These are phyloP conservation scores for Aspergillus carlsbadensis DNA, from an alignment of 495 filamentous ascomycete genomes.

Conservation along the genomic window DNA sequence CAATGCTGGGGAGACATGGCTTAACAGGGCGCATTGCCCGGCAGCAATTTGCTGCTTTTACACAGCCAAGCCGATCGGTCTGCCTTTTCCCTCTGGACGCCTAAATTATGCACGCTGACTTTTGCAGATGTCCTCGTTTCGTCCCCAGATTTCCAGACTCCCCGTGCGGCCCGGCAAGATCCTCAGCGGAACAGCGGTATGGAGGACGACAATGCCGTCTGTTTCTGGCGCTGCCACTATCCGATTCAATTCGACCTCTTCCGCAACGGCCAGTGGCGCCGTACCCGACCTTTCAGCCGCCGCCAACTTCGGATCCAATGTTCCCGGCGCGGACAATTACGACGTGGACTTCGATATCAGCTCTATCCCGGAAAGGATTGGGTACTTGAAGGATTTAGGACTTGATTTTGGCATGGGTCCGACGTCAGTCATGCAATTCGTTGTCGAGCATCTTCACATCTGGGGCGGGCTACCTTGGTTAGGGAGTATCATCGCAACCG, in stretches of 20 bases:
- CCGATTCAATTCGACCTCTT: conserved; percentile 45
- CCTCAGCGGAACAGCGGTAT: conserved; percentile 24
- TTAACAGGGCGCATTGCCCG: conserved; percentile 36
- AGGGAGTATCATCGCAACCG: conserved; percentile 63
- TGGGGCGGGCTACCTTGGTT: conserved; percentile 76
- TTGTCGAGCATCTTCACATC: conserved; percentile 81
- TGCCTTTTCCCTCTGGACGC: background rate
- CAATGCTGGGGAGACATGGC: conserved; percentile 39
- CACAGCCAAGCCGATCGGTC: conserved; percentile 41
- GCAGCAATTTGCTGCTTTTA: conserved; percentile 33
- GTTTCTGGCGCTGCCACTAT: conserved; percentile 25
- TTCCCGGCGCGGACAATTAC: conserved; percentile 22
- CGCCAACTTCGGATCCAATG: background rate
- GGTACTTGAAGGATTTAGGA: conserved; percentile 79
- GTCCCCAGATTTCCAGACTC: conserved; percentile 26
- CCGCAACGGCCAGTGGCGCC: conserved; percentile 10
- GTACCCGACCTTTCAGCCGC: background rate
- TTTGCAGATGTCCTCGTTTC: conserved; percentile 41
- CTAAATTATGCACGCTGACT: background rate
- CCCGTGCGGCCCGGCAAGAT: conserved; percentile 23
- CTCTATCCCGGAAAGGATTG: conserved; percentile 67
- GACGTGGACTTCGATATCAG: conserved; percentile 43
- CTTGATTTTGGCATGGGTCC: conserved; percentile 84
- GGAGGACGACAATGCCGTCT: conserved; percentile 23
- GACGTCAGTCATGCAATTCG: conserved; percentile 64